phyloP scores from a whole-genome alignment of 305 asterid genomes.

The Vinca major region DNA sequence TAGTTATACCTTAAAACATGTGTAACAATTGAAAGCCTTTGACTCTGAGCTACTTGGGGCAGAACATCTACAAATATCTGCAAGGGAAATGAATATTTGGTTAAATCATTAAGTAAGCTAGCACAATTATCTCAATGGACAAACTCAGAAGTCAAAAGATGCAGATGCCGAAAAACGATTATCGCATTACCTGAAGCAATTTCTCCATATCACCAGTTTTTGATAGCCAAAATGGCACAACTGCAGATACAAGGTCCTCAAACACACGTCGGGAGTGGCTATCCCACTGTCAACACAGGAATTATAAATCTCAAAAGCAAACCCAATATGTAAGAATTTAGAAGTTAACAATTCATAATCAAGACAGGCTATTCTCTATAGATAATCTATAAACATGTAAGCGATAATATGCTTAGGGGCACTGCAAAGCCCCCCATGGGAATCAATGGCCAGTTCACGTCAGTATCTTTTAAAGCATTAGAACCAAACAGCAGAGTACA shows the following conservation, averaged over 20 bases:
- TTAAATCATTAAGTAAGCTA: slow-evolving; percentile 13
- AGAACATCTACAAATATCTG: slow-evolving; percentile 73
- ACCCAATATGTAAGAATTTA: background rate
- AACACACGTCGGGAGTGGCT: slow-evolving; percentile 65
- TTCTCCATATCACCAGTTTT: slow-evolving; percentile 41
- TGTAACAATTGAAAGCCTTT: slow-evolving; percentile 52
- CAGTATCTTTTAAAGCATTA: background rate
- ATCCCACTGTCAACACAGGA: slow-evolving; percentile 61
- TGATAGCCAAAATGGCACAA: slow-evolving; percentile 82
- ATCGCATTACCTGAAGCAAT: slow-evolving; percentile 63
- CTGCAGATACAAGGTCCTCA: slow-evolving; percentile 74
- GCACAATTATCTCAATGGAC: background rate
- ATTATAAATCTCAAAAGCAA: slow-evolving; percentile 5
- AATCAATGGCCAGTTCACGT: background rate
- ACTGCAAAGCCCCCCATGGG: background rate
- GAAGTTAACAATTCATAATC: background rate
- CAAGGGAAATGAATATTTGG: slow-evolving; percentile 11
- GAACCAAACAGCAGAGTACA: background rate
- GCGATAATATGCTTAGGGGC: background rate
- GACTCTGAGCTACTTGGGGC: slow-evolving; percentile 63
- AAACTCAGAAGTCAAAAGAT: slow-evolving; percentile 1
- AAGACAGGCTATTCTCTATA: background rate
- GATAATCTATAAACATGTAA: background rate
- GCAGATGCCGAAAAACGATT: slow-evolving; percentile 6
- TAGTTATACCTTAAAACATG: slow-evolving; percentile 59